Evolutionary conservation across 2,329 filamentous ascomycete genomes (phyloP).

Genomic region (Sarocladium oryzae): DNA sequence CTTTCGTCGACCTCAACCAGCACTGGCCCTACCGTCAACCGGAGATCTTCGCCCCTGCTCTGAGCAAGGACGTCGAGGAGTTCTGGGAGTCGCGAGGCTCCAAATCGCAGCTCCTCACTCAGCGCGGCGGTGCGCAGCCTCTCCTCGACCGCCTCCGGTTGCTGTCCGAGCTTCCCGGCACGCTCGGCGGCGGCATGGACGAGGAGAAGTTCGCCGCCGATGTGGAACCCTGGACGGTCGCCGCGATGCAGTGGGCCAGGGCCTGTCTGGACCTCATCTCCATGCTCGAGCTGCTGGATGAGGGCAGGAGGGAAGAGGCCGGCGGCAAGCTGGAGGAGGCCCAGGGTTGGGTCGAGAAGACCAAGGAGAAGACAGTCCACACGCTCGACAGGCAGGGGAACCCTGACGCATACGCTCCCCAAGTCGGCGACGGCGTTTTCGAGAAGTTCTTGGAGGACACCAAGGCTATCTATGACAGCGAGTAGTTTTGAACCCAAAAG

Average conservation of each 20-base stretch:
- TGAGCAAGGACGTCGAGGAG: constrained; percentile 12
- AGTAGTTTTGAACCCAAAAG: no score
- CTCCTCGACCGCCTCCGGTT: constrained; percentile 9
- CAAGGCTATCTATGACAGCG: not conserved
- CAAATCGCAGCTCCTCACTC: not conserved
- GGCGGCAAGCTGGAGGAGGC: not conserved
- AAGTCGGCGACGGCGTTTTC: constrained; percentile 3
- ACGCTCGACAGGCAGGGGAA: constrained; percentile 3
- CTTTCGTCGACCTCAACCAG: constrained; percentile 13
- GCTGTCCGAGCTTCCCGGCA: constrained; percentile 7
- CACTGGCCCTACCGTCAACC: constrained; percentile 13
- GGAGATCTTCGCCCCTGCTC: constrained; percentile 10
- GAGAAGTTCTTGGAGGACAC: not conserved
- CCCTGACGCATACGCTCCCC: not conserved
- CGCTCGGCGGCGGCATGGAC: constrained; percentile 11
- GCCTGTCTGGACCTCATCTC: constrained; percentile 11
- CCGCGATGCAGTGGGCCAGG: constrained; percentile 14
- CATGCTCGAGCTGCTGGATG: constrained; percentile 12
- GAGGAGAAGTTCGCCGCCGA: constrained; percentile 12
- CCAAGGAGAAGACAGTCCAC: constrained; percentile 5
- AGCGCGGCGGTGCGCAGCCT: constrained; percentile 4
- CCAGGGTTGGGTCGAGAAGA: not conserved
- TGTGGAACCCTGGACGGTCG: constrained; percentile 11
- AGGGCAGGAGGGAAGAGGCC: constrained; percentile 8
- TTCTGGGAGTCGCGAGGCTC: constrained; percentile 12